Evolutionary conservation across 2,329 filamentous ascomycete genomes (phyloP).

Genomic region (Clathrospora elynae): DNA sequence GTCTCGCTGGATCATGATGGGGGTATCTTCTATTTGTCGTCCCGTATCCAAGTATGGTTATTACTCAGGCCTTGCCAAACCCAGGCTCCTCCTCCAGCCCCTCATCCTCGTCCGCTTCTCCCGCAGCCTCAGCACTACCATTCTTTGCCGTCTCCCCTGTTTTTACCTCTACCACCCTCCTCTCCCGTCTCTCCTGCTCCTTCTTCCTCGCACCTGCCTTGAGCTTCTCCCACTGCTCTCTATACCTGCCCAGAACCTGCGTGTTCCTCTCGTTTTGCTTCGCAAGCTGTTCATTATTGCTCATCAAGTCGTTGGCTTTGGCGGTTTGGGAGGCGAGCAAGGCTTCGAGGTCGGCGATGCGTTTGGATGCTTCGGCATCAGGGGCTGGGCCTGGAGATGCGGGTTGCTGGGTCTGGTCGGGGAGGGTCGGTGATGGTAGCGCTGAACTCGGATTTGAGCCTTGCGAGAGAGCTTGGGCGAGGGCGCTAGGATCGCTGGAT

Average conservation of each 20-base stretch:
- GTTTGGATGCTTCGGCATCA: constrained; percentile 22
- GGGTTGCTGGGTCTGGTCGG: constrained; percentile 3
- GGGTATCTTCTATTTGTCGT: too few species aligned
- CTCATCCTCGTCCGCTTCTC: constrained; percentile 16
- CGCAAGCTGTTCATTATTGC: constrained; percentile 66
- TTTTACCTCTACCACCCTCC: constrained; percentile 17
- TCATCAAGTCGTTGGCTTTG: constrained; percentile 56
- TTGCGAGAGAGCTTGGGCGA: constrained; percentile 36
- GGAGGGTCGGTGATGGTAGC: constrained; percentile 25
- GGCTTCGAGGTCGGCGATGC: constrained; percentile 36
- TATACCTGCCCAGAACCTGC: constrained; percentile 60
- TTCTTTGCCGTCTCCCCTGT: constrained; percentile 22
- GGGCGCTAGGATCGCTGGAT: constrained; percentile 32
- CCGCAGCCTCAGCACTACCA: constrained; percentile 22
- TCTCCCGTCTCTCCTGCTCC: constrained; percentile 38
- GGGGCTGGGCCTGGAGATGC: constrained; percentile 4
- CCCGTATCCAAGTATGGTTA: too few species aligned
- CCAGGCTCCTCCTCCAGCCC: constrained; percentile 31
- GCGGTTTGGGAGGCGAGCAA: constrained; percentile 32
- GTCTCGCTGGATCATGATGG: too few species aligned
- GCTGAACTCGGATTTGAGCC: constrained; percentile 28
- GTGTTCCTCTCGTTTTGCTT: constrained; percentile 66
- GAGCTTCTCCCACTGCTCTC: constrained; percentile 70
- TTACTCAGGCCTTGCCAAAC: constrained; percentile 37
- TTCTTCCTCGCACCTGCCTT: constrained; percentile 63